Conservation (phyloP, 331 rosid species). For the Spiraea crenata region DNA sequence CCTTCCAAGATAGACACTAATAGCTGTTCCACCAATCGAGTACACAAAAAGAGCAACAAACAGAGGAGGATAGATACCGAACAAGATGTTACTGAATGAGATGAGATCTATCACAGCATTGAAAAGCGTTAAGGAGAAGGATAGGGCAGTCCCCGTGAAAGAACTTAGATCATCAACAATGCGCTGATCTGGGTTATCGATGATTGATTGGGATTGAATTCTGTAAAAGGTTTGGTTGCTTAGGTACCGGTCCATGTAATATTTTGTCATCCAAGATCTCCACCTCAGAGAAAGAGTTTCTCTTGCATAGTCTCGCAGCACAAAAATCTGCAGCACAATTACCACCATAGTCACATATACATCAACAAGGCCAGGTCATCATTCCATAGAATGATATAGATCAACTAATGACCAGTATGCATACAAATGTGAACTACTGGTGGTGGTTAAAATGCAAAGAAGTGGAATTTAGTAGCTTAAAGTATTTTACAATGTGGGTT, state of each 20-base stretch:
- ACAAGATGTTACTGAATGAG: slow-evolving; percentile 88
- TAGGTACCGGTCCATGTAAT: slow-evolving; percentile 86
- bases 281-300: slow-evolving; percentile 90
- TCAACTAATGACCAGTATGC: background rate
- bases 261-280: slow-evolving; percentile 97
- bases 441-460: background rate
- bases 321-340: slow-evolving; percentile 65
- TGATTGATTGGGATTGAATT: slow-evolving; percentile 84
- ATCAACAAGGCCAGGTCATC: slow-evolving; percentile 11
- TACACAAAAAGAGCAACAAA: slow-evolving; percentile 78
- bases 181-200: slow-evolving; percentile 95
- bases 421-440: background rate
- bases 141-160: slow-evolving; percentile 76
- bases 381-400: slow-evolving; percentile 3
- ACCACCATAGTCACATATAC: slow-evolving; percentile 23
- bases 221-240: slow-evolving; percentile 80
- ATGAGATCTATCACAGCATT: slow-evolving; percentile 82
- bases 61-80: slow-evolving; percentile 89
- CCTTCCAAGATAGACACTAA: slow-evolving; percentile 82
- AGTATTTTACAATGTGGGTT: background rate
- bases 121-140: slow-evolving; percentile 70
- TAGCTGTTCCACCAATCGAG: slow-evolving; percentile 87
- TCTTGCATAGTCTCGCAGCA: slow-evolving; percentile 82
- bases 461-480: background rate
- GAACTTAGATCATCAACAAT: slow-evolving; percentile 92